A percentile compares a stretch with the other conserved stretches of the same genome.
phyloP scores from a whole-genome alignment of 768 basidiomycete species.

The Termitomyces sp. region DNA sequence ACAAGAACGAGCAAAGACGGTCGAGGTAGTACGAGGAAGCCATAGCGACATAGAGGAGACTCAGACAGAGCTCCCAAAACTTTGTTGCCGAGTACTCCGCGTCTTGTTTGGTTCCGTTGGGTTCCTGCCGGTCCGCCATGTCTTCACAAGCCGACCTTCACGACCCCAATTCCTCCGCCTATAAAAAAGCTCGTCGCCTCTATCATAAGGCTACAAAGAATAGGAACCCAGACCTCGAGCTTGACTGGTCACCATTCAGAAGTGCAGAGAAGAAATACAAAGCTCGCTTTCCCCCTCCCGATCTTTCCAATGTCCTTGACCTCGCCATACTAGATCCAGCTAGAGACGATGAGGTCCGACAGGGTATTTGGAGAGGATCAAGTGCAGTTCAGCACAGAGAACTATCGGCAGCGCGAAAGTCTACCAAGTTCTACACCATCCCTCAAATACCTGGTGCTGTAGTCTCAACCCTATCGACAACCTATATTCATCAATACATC shows the following conservation, averaged over 20 bases:
- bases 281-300: conserved; percentile 72
- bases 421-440: conserved; percentile 40
- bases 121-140: conserved; percentile 19
- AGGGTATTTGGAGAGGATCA: conserved; percentile 47
- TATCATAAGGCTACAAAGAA: conserved; percentile 60
- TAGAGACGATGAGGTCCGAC: conserved; percentile 38
- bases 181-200: conserved; percentile 57
- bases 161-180: conserved; percentile 46
- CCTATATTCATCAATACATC: conserved; percentile 14
- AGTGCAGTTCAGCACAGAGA: conserved; percentile 32
- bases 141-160: conserved; percentile 31
- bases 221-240: conserved; percentile 40
- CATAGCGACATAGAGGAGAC: conserved; percentile 64
- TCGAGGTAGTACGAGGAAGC: conserved; percentile 56
- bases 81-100: conserved; percentile 7
- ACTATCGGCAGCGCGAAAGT: conserved; percentile 24
- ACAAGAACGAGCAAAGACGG: conserved; percentile 40
- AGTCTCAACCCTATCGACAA: conserved; percentile 5
- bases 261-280: conserved; percentile 80
- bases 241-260: conserved; percentile 72
- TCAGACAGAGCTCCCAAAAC: background rate
- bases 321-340: conserved; percentile 44
- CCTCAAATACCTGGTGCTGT: conserved; percentile 56
- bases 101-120: conserved; percentile 31
- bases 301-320: conserved; percentile 69